These are phyloP conservation scores for Lojkania enalia DNA, from an alignment of 2,329 filamentous ascomycete species.

Conservation along the genomic window DNA sequence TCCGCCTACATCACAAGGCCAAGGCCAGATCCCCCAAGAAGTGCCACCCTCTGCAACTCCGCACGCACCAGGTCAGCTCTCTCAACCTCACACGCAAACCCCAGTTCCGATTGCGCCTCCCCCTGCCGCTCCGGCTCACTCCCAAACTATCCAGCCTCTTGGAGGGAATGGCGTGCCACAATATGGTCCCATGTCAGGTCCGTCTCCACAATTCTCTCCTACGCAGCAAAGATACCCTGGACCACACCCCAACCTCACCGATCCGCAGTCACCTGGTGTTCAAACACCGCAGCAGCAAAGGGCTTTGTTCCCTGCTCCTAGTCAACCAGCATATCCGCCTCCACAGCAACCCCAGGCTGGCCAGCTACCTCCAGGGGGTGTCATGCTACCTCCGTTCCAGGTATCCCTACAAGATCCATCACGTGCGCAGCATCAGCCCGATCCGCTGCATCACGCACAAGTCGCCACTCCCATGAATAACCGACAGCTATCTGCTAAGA, in stretches of 20 bases:
- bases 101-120: conserved; percentile 42
- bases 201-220: conserved; percentile 35
- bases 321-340: conserved; percentile 35
- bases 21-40: conserved; percentile 22
- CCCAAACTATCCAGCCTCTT: conserved; percentile 29
- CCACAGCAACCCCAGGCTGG: conserved; percentile 19
- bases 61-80: conserved; percentile 17
- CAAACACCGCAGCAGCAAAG: conserved; percentile 39
- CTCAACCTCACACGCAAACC: conserved; percentile 25
- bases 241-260: conserved; percentile 27
- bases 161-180: conserved; percentile 27
- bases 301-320: conserved; percentile 35
- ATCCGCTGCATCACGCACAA: conserved; percentile 29
- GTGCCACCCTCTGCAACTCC: conserved; percentile 31
- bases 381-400: conserved; percentile 54
- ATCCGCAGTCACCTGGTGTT: conserved; percentile 37
- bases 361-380: conserved; percentile 46
- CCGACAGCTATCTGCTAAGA: conserved; percentile 13
- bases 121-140: conserved; percentile 39
- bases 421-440: conserved; percentile 39
- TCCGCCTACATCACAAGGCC: conserved; percentile 36
- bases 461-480: conserved; percentile 33
- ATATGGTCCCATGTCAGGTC: conserved; percentile 28
- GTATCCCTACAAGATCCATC: conserved; percentile 50
- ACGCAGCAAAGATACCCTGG: conserved; percentile 31